phyloP scores from a whole-genome alignment of 2,329 filamentous ascomycete genomes.

The Exophiala oligosperma region DNA sequence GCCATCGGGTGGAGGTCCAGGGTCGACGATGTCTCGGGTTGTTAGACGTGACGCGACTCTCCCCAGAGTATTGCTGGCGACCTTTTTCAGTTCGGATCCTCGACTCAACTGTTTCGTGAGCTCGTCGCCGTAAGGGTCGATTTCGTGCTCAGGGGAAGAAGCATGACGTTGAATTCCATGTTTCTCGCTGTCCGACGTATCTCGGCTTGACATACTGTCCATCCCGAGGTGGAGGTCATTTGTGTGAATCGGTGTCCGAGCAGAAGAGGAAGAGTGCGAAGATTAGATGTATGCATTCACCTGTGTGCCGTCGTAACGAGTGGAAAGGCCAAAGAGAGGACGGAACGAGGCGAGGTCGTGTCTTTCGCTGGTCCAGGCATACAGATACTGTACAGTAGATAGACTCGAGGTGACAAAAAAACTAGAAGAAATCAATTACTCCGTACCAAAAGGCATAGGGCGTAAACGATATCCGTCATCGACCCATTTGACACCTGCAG shows the following conservation, averaged over 20 bases:
- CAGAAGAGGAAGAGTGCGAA: not conserved
- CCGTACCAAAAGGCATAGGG: not conserved
- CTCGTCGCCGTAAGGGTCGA: not conserved
- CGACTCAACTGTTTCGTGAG: conserved; percentile 12
- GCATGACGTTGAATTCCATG: conserved; percentile 11
- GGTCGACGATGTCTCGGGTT: conserved; percentile 21
- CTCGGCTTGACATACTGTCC: conserved; percentile 18
- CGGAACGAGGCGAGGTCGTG: too few species aligned
- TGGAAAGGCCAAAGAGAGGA: not conserved
- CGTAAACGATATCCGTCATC: too few species aligned
- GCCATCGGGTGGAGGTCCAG: conserved; percentile 24
- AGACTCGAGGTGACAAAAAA: not conserved
- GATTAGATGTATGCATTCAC: not conserved
- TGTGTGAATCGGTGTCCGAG: not conserved
- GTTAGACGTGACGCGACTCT: conserved; percentile 19
- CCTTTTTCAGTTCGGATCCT: conserved; percentile 10
- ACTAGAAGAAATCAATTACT: not conserved
- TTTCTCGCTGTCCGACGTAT: conserved; percentile 15
- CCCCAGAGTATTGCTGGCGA: conserved; percentile 21
- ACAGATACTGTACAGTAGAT: too few species aligned
- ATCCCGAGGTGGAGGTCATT: not conserved
- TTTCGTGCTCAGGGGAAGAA: not conserved
- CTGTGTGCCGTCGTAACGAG: not conserved
- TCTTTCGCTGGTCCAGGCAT: too few species aligned
- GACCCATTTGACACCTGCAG: too few species aligned